Evolutionary conservation across 2,329 filamentous ascomycete species (phyloP).

Genomic region (Diaporthe amygdali): DNA sequence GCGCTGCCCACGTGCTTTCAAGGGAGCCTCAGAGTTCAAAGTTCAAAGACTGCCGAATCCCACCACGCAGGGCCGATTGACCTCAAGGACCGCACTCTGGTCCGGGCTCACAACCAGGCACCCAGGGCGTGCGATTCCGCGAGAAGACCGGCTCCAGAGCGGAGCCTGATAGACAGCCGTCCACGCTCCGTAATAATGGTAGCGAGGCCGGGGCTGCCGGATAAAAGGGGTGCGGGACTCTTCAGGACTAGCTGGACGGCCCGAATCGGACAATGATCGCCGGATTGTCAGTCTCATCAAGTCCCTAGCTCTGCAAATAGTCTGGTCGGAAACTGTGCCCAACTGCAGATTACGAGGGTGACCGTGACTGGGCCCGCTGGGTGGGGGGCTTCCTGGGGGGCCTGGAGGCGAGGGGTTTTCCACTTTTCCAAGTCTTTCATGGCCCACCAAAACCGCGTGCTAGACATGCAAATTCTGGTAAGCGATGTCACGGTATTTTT

Average conservation of each 20-base stretch:
- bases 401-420: not conserved
- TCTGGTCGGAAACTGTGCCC: not conserved
- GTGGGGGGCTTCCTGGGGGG: no score
- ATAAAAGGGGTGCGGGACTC: not conserved
- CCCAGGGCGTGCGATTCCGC: not conserved
- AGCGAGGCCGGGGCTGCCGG: slow-evolving; percentile 3
- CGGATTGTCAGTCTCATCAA: not conserved
- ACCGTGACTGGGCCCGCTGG: no score
- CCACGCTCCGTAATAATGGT: not conserved
- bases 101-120: not conserved
- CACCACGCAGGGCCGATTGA: not conserved
- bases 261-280: slow-evolving; percentile 1
- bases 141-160: not conserved
- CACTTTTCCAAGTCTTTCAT: not conserved
- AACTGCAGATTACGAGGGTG: not conserved
- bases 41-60: not conserved
- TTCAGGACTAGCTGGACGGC: slow-evolving; percentile 8
- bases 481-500: slow-evolving; percentile 12
- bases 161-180: not conserved
- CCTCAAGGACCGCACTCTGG: not conserved
- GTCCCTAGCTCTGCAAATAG: slow-evolving; percentile 7
- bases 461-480: not conserved
- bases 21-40: not conserved
- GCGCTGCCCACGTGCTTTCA: not conserved
- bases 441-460: not conserved